Conservation (phyloP, 2,329 filamentous ascomycete species). For the Pezicula radicicola region DNA sequence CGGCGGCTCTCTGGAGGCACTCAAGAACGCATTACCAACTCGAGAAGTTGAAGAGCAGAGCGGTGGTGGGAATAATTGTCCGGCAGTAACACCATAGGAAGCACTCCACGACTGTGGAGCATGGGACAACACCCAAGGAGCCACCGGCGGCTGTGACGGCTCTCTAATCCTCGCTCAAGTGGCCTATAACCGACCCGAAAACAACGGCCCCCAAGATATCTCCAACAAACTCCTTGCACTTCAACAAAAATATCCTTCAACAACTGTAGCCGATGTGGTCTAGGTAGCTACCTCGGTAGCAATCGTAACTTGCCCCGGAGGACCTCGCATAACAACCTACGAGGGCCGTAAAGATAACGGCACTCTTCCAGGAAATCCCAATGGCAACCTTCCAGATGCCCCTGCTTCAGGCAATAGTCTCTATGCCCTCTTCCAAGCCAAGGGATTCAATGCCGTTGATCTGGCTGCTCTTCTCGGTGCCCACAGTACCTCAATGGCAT, state of each 20-base stretch:
- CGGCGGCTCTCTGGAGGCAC: neutral
- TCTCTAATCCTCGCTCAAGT: constrained; percentile 11
- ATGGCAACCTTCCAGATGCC: constrained; percentile 6
- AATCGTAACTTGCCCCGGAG: constrained; percentile 12
- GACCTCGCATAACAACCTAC: constrained; percentile 10
- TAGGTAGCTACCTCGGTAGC: constrained; percentile 11
- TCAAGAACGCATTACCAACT: neutral
- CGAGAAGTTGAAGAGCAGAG: neutral
- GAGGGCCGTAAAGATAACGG: constrained; percentile 13
- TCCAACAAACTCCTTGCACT: constrained; percentile 7
- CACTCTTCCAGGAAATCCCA: neutral
- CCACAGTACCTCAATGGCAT: constrained; percentile 31
- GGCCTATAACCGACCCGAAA: constrained; percentile 6
- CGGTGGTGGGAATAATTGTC: neutral
- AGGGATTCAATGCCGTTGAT: constrained; percentile 32
- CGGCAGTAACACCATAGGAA: constrained; percentile 1
- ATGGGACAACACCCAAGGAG: constrained; percentile 10
- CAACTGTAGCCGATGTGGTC: constrained; percentile 13
- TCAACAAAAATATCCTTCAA: constrained; percentile 5
- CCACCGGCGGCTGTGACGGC: constrained; percentile 14
- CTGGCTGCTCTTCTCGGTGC: constrained; percentile 36
- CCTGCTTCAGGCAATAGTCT: constrained; percentile 11
- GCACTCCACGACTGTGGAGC: constrained; percentile 17
- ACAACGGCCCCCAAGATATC: constrained; percentile 16
- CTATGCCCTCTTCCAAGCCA: constrained; percentile 29